These are phyloP conservation scores for Fusarium sp. DNA, from an alignment of 2,329 filamentous ascomycete genomes.

Conservation along the genomic window DNA sequence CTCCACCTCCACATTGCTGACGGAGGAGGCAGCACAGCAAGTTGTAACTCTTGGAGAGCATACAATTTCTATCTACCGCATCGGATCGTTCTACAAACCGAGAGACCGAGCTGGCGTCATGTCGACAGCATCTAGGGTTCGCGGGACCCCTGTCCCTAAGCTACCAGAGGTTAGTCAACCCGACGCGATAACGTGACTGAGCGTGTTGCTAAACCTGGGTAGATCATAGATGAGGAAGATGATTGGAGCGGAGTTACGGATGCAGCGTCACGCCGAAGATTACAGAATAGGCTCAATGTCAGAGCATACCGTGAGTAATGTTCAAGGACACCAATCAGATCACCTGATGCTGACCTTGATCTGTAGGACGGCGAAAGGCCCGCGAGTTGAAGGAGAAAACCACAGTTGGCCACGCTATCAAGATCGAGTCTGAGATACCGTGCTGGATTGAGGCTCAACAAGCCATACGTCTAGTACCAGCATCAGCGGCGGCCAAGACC, in stretches of 20 bases:
- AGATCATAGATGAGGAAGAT: not conserved
- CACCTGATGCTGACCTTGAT: not conserved
- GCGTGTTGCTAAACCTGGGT: not conserved
- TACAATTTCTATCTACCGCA: not conserved
- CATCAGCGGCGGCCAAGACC: not conserved
- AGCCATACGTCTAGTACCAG: not conserved
- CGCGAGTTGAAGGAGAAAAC: not conserved
- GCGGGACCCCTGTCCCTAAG: not conserved
- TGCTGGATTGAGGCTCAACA: not conserved
- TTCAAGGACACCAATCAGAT: no score
- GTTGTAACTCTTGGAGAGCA: not conserved
- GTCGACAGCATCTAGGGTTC: not conserved
- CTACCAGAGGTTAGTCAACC: not conserved
- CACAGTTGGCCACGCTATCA: not conserved
- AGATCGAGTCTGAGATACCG: not conserved
- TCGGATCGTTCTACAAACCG: fast-evolving
- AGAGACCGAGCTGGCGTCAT: not conserved
- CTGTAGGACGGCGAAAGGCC: not conserved
- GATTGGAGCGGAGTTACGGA: slow-evolving; percentile 3
- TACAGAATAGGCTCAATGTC: slow-evolving; percentile 1
- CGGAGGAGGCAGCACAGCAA: not conserved
- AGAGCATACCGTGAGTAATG: not conserved
- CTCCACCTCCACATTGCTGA: not conserved
- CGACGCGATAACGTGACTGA: not conserved
- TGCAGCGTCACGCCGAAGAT: not conserved